These are phyloP conservation scores for Selaginella moellendorffii DNA, from an alignment of 75 land plant genomes.

Conservation along the genomic window DNA sequence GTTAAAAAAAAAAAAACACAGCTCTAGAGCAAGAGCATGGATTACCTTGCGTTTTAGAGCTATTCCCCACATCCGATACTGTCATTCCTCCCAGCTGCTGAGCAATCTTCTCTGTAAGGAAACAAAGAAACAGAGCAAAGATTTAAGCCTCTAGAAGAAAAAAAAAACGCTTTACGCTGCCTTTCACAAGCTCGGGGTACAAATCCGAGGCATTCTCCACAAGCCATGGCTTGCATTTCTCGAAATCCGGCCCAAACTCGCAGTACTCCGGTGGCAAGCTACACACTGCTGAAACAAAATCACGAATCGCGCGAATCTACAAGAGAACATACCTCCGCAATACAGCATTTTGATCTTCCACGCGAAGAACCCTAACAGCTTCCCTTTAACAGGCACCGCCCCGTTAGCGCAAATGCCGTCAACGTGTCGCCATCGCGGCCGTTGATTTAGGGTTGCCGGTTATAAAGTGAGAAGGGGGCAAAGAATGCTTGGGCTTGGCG, in stretches of 20 bases:
- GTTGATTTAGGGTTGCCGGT: neutral
- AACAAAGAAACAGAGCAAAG: neutral
- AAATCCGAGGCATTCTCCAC: conserved; percentile 65
- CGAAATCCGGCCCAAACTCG: conserved; percentile 91
- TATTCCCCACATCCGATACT: conserved; percentile 29
- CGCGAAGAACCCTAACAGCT: conserved; percentile 53
- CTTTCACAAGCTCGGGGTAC: conserved; percentile 74
- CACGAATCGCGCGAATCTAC: neutral
- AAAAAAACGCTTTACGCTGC: conserved; percentile 16
- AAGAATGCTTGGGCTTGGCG: neutral
- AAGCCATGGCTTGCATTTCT: conserved; percentile 96
- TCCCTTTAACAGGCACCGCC: conserved; percentile 20
- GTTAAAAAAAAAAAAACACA: neutral
- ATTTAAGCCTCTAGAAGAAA: no score
- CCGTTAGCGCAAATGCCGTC: neutral
- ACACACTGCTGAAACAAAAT: conserved; percentile 30
- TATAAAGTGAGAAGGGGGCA: neutral
- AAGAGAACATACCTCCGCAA: conserved; percentile 29
- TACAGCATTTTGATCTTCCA: no score
- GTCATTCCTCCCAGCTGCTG: conserved; percentile 53
- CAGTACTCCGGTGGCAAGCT: conserved; percentile 91
- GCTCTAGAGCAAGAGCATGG: neutral
- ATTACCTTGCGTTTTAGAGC: conserved; percentile 18
- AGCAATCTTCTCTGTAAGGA: conserved; percentile 34
- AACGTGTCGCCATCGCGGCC: neutral